Base-by-base conservation (phyloP, 1,284 basidiomycete species). In the Mycena citricolor region DNA sequence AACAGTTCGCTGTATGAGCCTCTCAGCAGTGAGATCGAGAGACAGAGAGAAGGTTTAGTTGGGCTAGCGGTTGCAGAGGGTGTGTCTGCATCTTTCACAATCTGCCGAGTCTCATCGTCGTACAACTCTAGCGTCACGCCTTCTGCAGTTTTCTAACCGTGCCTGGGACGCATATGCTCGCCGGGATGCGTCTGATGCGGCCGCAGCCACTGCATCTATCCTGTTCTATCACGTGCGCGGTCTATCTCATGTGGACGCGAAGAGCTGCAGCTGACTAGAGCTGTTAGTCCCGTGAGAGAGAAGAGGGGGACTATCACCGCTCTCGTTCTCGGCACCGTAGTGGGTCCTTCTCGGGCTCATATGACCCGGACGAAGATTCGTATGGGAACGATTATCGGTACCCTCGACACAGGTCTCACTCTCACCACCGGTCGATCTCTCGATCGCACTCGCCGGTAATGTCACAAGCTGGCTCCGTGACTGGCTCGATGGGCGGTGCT, bases 41-140 rank as follows among this genome's bases (percentile, higher is more conserved):
- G 76, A 26, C 78, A 82, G 56, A 63, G 79, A 47, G 81, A 83
- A 62, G 77, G 69, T 13, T 63, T 84, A 13, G 73, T 79, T 35
- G 81, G 77, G 2, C 66, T 83, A 35, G 79, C 82, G 21, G 70
- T 81, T 17, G 80, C 74, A 14, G 81, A 85, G 75, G 78, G 81
- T 77, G 48, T 31, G 54, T 47, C 31, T 30, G 38, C 21, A 16
- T 26, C 12, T 34, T 43, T 30, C 26, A 38, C 33, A 22, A 19
- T 42, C 24, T 35, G 28, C 47, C 12, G 24, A 32, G 13, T 41
- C 38, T 10, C 29, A 39, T 36, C 42, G 34, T 37, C 32, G 23
- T 44, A 68, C 42, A 31, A 34, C 25, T 46, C 20, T 30, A 64
- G 74, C 70, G 11, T 62, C 71, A 12, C 67, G 73, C 31, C 56